These are phyloP conservation scores for Cladorrhinum sp. DNA, from an alignment of 2,329 filamentous ascomycete genomes.

Conservation along the genomic window DNA sequence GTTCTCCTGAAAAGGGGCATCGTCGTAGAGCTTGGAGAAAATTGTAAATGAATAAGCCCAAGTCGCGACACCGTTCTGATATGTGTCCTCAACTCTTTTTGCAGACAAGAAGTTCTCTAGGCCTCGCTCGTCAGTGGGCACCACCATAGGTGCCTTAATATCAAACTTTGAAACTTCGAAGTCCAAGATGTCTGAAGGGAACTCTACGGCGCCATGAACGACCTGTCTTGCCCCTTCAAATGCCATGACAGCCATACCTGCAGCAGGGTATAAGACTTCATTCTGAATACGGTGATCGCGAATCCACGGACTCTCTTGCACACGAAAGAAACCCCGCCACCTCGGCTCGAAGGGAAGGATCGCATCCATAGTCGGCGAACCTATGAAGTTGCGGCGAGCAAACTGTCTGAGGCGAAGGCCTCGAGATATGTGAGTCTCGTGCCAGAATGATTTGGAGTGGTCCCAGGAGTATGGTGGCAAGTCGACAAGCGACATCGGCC, in stretches of 20 bases:
- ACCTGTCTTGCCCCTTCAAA: constrained; percentile 36
- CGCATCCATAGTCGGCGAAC: constrained; percentile 27
- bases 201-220: constrained; percentile 6
- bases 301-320: constrained; percentile 44
- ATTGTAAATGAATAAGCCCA: constrained; percentile 41
- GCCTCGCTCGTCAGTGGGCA: constrained; percentile 45
- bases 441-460: constrained; percentile 39
- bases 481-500: constrained; percentile 33
- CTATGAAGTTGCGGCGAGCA: constrained; percentile 30
- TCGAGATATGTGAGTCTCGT: constrained; percentile 35
- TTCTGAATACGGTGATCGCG: constrained; percentile 39
- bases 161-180: constrained; percentile 46
- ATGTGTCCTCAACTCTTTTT: constrained; percentile 28
- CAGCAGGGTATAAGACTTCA: constrained; percentile 36
- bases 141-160: constrained; percentile 50
- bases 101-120: constrained; percentile 50
- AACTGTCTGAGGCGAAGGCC: constrained; percentile 33
- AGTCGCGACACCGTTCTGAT: constrained; percentile 12
- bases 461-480: constrained; percentile 42
- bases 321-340: constrained; percentile 47
- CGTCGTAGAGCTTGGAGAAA: constrained; percentile 44
- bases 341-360: constrained; percentile 30
- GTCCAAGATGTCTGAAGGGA: constrained; percentile 29
- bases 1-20: constrained; percentile 39
- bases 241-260: constrained; percentile 39